phyloP scores from a whole-genome alignment of 208 protist genomes.

The Lotmaria passim region DNA sequence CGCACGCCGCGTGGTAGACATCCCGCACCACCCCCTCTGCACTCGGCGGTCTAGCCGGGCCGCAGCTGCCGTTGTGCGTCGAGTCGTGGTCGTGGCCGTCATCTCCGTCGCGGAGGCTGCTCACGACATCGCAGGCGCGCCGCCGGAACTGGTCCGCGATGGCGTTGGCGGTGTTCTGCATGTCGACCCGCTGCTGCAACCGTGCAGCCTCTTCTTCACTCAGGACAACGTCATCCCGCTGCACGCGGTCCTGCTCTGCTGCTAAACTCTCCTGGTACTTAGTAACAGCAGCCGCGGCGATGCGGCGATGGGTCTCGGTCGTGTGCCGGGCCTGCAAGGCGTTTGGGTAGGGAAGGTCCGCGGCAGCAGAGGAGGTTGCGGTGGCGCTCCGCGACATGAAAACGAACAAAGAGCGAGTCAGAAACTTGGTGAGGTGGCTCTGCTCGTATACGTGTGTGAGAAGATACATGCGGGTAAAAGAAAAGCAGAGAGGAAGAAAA shows the following conservation, averaged over 20 bases:
- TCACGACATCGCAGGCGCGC: conserved; percentile 28
- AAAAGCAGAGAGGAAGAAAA: neutral
- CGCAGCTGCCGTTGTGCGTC: neutral
- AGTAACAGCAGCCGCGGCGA: conserved; percentile 23
- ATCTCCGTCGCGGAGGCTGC: neutral
- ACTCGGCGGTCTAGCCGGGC: neutral
- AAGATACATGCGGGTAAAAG: neutral
- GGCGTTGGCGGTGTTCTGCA: conserved; percentile 21
- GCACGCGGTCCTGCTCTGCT: conserved; percentile 14
- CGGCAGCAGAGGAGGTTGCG: neutral
- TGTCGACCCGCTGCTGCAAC: conserved; percentile 15
- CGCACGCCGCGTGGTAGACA: conserved; percentile 79
- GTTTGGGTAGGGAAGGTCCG: conserved; percentile 54
- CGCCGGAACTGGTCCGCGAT: conserved; percentile 24
- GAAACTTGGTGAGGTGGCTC: neutral
- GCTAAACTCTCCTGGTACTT: conserved; percentile 11
- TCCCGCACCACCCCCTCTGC: conserved; percentile 22
- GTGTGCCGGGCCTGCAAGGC: conserved; percentile 54
- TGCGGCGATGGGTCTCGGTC: conserved; percentile 22
- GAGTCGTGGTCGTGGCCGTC: neutral
- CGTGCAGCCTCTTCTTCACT: conserved; percentile 27
- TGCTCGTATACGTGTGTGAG: neutral
- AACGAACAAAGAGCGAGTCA: too few species aligned
- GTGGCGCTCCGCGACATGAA: conserved; percentile 15
- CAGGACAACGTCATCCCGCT: conserved; percentile 17